phyloP scores from a whole-genome alignment of 2,329 filamentous ascomycete genomes.

The Monosporascus sp. region DNA sequence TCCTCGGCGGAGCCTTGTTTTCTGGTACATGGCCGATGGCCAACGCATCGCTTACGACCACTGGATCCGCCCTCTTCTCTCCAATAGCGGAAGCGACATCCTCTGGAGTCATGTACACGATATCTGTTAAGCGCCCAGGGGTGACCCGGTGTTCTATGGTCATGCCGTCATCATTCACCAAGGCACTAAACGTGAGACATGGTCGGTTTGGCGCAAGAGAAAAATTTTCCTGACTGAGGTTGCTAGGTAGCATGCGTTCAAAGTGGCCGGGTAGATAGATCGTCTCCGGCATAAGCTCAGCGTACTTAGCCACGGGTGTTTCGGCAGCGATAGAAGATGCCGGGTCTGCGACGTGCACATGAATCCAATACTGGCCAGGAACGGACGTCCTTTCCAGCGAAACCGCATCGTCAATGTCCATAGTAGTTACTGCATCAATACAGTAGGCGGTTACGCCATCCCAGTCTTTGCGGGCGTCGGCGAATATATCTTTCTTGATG shows the following conservation, averaged over 20 bases:
- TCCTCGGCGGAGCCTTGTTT: constrained; percentile 27
- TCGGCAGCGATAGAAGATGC: constrained; percentile 61
- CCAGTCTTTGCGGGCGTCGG: constrained; percentile 53
- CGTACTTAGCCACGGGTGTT: constrained; percentile 53
- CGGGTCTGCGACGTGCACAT: constrained; percentile 74
- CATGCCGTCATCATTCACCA: constrained; percentile 46
- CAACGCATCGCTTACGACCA: constrained; percentile 20
- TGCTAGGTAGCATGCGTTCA: constrained; percentile 52
- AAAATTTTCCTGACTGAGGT: constrained; percentile 42
- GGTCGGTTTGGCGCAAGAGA: constrained; percentile 48
- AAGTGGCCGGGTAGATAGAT: constrained; percentile 55
- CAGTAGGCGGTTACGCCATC: constrained; percentile 59
- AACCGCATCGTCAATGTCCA: constrained; percentile 74
- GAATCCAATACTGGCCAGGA: constrained; percentile 62
- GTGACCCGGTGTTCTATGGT: constrained; percentile 50
- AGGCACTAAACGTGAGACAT: constrained; percentile 58
- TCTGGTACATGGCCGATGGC: constrained; percentile 27
- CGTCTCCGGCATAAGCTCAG: constrained; percentile 55
- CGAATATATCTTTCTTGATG: constrained; percentile 38
- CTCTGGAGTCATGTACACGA: constrained; percentile 52
- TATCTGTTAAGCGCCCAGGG: constrained; percentile 46
- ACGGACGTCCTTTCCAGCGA: constrained; percentile 58
- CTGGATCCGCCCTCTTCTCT: constrained; percentile 22
- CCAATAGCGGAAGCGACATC: constrained; percentile 41
- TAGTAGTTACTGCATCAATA: constrained; percentile 61